phyloP scores from a whole-genome alignment of 495 filamentous ascomycete species.

The Penicillium antarcticum region DNA sequence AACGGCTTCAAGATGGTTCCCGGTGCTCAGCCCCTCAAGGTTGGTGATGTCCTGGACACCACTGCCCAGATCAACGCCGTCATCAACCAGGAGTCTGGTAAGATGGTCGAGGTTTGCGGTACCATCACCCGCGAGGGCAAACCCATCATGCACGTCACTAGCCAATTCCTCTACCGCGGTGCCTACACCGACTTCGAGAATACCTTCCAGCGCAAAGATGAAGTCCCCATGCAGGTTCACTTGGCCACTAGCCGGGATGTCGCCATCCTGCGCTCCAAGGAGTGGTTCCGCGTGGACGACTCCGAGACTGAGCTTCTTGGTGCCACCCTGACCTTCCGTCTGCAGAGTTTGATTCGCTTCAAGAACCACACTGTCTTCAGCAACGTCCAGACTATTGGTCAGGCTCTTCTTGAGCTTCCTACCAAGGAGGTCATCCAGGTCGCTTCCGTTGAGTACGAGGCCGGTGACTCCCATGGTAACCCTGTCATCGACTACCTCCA shows the following conservation, averaged over 20 bases:
- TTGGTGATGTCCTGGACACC: slow-evolving; percentile 87
- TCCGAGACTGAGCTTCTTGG: slow-evolving; percentile 78
- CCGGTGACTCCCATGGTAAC: slow-evolving; percentile 87
- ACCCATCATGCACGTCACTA: slow-evolving; percentile 97
- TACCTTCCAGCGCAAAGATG: slow-evolving; percentile 95
- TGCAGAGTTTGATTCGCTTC: slow-evolving; percentile 85
- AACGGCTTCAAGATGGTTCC: slow-evolving; percentile 98
- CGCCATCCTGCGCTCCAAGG: slow-evolving; percentile 89
- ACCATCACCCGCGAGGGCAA: slow-evolving; percentile 84
- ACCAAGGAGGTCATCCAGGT: slow-evolving; percentile 97
- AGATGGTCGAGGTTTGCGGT: slow-evolving; percentile 99
- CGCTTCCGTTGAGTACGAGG: slow-evolving; percentile 90
- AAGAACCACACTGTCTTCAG: slow-evolving; percentile 94
- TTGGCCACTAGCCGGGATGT: slow-evolving; percentile 84
- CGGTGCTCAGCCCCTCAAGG: slow-evolving; percentile 89
- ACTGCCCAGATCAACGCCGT: slow-evolving; percentile 96
- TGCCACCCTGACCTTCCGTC: slow-evolving; percentile 93
- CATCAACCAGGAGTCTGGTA: slow-evolving; percentile 95
- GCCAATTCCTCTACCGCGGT: slow-evolving; percentile 95
- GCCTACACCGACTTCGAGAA: slow-evolving; percentile 91
- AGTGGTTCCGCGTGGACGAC: slow-evolving; percentile 89
- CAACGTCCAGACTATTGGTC: slow-evolving; percentile 85
- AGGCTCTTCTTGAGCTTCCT: slow-evolving; percentile 92
- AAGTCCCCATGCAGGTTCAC: slow-evolving; percentile 93
- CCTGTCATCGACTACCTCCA: slow-evolving; percentile 95